Base-by-base conservation (phyloP, 169 alveolate species). In the Ichthyophthirius multifiliis region DNA sequence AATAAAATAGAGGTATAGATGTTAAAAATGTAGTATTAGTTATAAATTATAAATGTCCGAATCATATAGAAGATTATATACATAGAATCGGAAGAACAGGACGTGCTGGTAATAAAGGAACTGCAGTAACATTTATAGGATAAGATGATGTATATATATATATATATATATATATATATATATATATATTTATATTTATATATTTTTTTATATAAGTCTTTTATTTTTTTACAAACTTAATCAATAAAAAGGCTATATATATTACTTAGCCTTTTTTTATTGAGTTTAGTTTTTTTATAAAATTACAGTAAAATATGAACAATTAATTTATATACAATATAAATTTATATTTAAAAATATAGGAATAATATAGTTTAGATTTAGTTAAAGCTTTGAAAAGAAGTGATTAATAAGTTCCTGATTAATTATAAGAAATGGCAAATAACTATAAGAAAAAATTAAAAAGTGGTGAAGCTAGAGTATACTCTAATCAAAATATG, bases 41-140 rank as follows among this genome's bases (percentile, higher is more conserved):
- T 0, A 91, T 99, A 39, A 99, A 99, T 86, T 98, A 95, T 89
- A 93, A 96, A 20, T 96, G 99, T 32, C 99, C 99, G 1, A 99
- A 98, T 86, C 99, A 99, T 81, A 92, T 97, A 88, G 99, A 99
- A 75, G 99, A 99, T 89, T 99, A 98, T 87, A 98, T 99, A 18
- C 99, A 99, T 92, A 89, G 99, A 79, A 98, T 98, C 23, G 99
- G 99, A 2, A 92, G 99, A 75, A 99, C 99, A 1, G 99, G 99
- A 1, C 83, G 99, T 43, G 99, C 99, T 4, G 99, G 99, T 13
- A 96, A 92, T 47, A 93, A 97, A 39, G 99, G 99, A 13, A 97
- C 97, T 10, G 97, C 99, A 3, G 96, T 96, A 79, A 99, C 99
- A 30, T 97, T 99, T 83, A 90, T 99, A 13, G 96, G 96, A 34